Evolutionary conservation across 495 filamentous ascomycete genomes (phyloP).

Genomic region (Sporormia fimetaria): DNA sequence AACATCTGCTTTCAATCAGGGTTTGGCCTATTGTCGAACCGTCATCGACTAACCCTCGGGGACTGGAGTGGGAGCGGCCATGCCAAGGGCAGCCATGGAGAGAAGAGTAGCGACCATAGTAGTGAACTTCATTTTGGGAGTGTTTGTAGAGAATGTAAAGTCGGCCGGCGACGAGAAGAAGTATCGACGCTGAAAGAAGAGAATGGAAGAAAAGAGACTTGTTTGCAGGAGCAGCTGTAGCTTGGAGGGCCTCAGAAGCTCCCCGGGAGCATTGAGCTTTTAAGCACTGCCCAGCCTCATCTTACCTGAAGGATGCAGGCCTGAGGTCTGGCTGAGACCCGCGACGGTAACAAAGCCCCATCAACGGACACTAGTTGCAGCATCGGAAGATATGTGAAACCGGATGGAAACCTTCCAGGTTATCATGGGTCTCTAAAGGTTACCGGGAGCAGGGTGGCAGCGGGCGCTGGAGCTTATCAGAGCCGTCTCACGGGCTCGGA

Average conservation of each 20-base stretch:
- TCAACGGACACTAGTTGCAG: no score
- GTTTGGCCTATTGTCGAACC: no score
- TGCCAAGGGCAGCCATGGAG: conserved; percentile 19
- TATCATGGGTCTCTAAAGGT: no score
- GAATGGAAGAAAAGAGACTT: conserved; percentile 2
- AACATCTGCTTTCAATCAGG: conserved; percentile 12
- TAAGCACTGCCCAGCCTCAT: conserved; percentile 17
- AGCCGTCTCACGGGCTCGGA: no score
- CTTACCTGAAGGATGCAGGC: background rate
- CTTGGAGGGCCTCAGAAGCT: conserved; percentile 9
- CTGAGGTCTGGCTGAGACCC: conserved; percentile 7
- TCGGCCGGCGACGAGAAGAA: conserved; percentile 26
- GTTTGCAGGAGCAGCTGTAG: conserved; percentile 7
- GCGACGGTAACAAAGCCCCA: no score
- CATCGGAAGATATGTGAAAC: no score
- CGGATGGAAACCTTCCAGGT: no score
- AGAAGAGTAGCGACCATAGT: conserved; percentile 20
- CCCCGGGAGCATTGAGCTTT: conserved; percentile 5
- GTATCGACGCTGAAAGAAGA: conserved; percentile 5
- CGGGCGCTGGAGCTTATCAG: no score
- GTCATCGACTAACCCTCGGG: no score
- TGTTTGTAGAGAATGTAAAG: conserved; percentile 14
- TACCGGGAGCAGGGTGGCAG: no score
- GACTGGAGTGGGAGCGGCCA: conserved; percentile 15
- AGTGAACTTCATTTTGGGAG: conserved; percentile 24